Evolutionary conservation across 1,139 yeast genomes (phyloP).

Genomic region (Lodderomyces beijingensis): DNA sequence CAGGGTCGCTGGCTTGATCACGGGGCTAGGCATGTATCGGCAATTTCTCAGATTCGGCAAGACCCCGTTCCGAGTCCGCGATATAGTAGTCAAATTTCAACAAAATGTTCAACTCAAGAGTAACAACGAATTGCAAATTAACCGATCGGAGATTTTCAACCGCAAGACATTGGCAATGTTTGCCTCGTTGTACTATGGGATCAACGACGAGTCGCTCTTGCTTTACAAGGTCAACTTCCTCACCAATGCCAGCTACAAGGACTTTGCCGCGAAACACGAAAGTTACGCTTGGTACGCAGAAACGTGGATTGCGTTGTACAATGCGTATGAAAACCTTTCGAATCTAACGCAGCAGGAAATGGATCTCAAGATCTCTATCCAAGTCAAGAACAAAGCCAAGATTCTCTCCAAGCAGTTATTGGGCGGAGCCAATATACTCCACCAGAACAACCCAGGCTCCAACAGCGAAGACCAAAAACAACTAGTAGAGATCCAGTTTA

Average conservation of each 20-base stretch:
- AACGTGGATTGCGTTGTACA: constrained; percentile 51
- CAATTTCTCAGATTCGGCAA: constrained; percentile 71
- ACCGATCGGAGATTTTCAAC: constrained; percentile 32
- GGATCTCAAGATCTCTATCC: constrained; percentile 36
- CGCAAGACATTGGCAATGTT: constrained; percentile 45
- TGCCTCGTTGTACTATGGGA: constrained; percentile 54
- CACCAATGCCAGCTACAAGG: constrained; percentile 30
- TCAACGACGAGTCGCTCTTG: constrained; percentile 57
- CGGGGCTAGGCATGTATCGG: constrained; percentile 56
- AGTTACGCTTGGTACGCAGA: constrained; percentile 63
- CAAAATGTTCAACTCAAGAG: constrained; percentile 10
- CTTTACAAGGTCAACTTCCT: constrained; percentile 52
- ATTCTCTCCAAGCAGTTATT: constrained; percentile 34
- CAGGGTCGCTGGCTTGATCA: constrained; percentile 37
- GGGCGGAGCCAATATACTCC: not conserved
- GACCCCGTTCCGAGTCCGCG: constrained; percentile 54
- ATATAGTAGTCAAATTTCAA: constrained; percentile 21
- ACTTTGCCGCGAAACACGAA: constrained; percentile 47
- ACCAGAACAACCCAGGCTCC: constrained; percentile 3
- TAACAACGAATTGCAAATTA: constrained; percentile 9
- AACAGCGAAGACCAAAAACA: constrained; percentile 18
- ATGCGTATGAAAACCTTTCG: constrained; percentile 37
- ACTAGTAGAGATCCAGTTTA: constrained; percentile 33
- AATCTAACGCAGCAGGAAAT: constrained; percentile 40
- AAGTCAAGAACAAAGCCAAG: constrained; percentile 37